Evolutionary conservation across 139 green algal genomes (phyloP).

Genomic region (Picochlorum costavermella): DNA sequence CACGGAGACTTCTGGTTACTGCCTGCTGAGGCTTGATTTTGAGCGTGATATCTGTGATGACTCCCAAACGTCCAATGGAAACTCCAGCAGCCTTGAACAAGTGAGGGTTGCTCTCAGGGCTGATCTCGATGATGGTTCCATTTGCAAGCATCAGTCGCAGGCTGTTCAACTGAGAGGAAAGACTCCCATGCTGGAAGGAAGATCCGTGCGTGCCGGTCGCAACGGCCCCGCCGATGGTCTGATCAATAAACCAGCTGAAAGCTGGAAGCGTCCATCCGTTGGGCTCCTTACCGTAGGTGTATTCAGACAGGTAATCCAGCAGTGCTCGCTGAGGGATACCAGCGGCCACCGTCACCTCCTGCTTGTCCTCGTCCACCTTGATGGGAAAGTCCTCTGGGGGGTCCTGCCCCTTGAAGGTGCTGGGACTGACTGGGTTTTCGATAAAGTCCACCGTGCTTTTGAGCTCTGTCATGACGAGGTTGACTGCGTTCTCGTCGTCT

Average conservation of each 20-base stretch:
- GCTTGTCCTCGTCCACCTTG: slow-evolving; percentile 40
- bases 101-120: slow-evolving; percentile 41
- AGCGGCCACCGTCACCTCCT: slow-evolving; percentile 59
- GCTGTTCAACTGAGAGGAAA: slow-evolving; percentile 56
- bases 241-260: slow-evolving; percentile 74
- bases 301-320: slow-evolving; percentile 73
- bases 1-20: slow-evolving; percentile 10
- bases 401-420: not conserved
- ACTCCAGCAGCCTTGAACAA: slow-evolving; percentile 41
- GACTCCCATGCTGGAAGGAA: slow-evolving; percentile 43
- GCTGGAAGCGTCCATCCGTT: slow-evolving; percentile 60
- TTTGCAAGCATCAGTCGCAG: slow-evolving; percentile 65
- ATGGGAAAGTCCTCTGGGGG: slow-evolving; percentile 29
- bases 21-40: slow-evolving; percentile 23
- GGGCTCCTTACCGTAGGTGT: slow-evolving; percentile 44
- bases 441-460: slow-evolving; percentile 22
- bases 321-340: slow-evolving; percentile 56
- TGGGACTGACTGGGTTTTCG: slow-evolving; percentile 12
- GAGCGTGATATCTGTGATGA: slow-evolving; percentile 61
- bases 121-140: slow-evolving; percentile 54
- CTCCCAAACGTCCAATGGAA: slow-evolving; percentile 58
- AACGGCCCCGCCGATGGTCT: slow-evolving; percentile 77
- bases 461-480: slow-evolving; percentile 53
- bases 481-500: slow-evolving; percentile 33
- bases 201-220: slow-evolving; percentile 72